Base-by-base conservation (phyloP, 495 filamentous ascomycete species). In the Xylaria flabelliformis region DNA sequence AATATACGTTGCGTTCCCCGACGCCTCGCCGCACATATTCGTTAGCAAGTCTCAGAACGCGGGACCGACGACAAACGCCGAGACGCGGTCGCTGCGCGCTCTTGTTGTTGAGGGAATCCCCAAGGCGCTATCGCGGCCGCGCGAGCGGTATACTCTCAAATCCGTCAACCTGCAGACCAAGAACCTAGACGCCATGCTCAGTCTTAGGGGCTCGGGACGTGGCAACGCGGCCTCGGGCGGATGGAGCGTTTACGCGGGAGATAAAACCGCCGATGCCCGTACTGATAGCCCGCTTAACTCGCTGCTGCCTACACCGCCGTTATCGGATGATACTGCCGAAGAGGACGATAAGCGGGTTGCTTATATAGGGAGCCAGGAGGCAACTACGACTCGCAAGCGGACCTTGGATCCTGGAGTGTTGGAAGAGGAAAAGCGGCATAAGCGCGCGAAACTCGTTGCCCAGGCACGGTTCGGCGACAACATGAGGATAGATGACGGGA, bases 1-100 rank as follows among this genome's bases (percentile, higher is more conserved):
- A 4, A 84, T 97, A 55, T 95, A 91, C 75, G 81, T 95, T 72
- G 91, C 91, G 8, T 95, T 96, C 76, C 94, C 94, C 0, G 89
- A 94, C 74, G 89, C 88, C 59, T 90, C 91, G 36, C 91, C 93
- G 0, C 90, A 89, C 74, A 81, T 96, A 41, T 97, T 91, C 75
- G 88, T 93, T 32, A 93, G 92, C 36, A 87, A 80, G 58, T 79
- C 82, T 15, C 77, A 83, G 66, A 70, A 85, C 36, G 74, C 83
- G 36, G 72, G 77, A 17, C 58, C 74, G 2, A 63, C 70, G 10
- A 68, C 74, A 2, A 80, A 79, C 17, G 87, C 85, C 1, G 91
- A 93, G 55, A 78, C 86, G 1, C 86, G 86, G n/a, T 89, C 85
- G 65, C 83, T 97, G 3, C 88, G 89, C 51, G 89, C 88, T n/a